A percentile compares a stretch with the other conserved stretches of the same genome.
phyloP scores from a whole-genome alignment of 2,329 filamentous ascomycete species.

The Paraphoma chrysanthemicola region DNA sequence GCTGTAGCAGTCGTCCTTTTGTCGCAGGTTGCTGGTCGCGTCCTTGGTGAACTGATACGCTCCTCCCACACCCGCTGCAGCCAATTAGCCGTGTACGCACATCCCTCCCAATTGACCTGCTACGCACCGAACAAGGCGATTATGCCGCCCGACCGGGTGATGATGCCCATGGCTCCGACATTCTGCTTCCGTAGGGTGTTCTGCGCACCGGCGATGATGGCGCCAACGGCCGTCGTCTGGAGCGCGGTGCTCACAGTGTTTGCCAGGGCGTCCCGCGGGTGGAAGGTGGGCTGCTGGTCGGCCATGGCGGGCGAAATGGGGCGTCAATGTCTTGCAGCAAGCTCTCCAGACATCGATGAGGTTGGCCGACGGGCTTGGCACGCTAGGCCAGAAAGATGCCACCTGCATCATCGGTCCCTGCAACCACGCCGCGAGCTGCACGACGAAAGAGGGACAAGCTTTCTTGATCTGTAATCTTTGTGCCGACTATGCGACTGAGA shows the following conservation, averaged over 20 bases:
- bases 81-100: constrained; percentile 32
- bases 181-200: constrained; percentile 87
- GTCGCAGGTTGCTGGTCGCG: constrained; percentile 82
- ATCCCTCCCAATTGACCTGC: not conserved
- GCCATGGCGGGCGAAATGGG: constrained; percentile 46
- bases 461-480: not conserved
- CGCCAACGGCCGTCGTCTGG: constrained; percentile 71
- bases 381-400: constrained; percentile 7
- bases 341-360: constrained; percentile 18
- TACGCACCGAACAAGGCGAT: constrained; percentile 71
- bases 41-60: constrained; percentile 79
- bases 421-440: not conserved
- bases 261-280: constrained; percentile 77
- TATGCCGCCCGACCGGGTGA: constrained; percentile 78
- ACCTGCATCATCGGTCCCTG: constrained; percentile 13
- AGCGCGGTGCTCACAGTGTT: constrained; percentile 69
- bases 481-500: constrained; percentile 1
- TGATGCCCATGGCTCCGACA: constrained; percentile 78
- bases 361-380: constrained; percentile 19
- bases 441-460: not conserved
- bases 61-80: constrained; percentile 73
- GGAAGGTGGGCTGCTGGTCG: constrained; percentile 58
- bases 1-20: constrained; percentile 83
- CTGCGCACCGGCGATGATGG: constrained; percentile 78
- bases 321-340: constrained; percentile 29